A percentile compares a stretch with the other conserved stretches of the same genome.
Evolutionary conservation across 2,329 filamentous ascomycete genomes (phyloP).

Genomic region (Massarina eburnea): DNA sequence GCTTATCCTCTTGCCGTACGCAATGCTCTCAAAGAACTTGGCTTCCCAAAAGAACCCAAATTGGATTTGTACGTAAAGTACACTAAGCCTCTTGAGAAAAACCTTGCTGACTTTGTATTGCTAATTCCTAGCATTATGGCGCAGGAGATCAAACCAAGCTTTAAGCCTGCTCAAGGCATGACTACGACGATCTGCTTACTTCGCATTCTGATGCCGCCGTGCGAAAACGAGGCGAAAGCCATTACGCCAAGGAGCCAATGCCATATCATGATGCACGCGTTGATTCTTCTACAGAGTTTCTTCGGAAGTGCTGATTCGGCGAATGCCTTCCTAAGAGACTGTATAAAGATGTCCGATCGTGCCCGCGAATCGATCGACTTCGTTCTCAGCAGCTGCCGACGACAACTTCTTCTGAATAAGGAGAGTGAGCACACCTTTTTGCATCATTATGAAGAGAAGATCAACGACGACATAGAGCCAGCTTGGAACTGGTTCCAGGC

Average conservation of each 20-base stretch:
- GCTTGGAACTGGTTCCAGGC: conserved; percentile 13
- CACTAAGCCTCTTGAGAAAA: too few species aligned
- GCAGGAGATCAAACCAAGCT: background rate
- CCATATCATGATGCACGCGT: conserved; percentile 11
- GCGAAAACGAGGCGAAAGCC: background rate
- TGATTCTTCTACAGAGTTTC: conserved; percentile 11
- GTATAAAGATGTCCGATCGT: background rate
- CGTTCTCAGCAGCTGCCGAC: conserved; percentile 2
- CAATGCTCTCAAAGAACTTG: conserved; percentile 5
- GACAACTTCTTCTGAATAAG: background rate
- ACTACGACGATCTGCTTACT: background rate
- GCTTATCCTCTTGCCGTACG: conserved; percentile 9
- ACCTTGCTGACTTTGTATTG: too few species aligned
- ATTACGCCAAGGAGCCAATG: background rate
- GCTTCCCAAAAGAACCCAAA: conserved; percentile 3
- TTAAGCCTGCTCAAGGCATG: background rate
- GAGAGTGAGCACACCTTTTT: background rate
- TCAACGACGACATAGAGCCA: background rate
- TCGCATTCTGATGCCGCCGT: background rate
- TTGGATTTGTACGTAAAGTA: too few species aligned
- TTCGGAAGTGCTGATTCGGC: conserved; percentile 2
- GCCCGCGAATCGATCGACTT: conserved; percentile 7
- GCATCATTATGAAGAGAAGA: background rate
- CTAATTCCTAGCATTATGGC: background rate
- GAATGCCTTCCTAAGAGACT: conserved; percentile 5